Percentiles rank a stretch among this genome's conserved stretches.
Conservation (phyloP, 176 grass and related monocot species). For the Alloteropsis semialata region DNA sequence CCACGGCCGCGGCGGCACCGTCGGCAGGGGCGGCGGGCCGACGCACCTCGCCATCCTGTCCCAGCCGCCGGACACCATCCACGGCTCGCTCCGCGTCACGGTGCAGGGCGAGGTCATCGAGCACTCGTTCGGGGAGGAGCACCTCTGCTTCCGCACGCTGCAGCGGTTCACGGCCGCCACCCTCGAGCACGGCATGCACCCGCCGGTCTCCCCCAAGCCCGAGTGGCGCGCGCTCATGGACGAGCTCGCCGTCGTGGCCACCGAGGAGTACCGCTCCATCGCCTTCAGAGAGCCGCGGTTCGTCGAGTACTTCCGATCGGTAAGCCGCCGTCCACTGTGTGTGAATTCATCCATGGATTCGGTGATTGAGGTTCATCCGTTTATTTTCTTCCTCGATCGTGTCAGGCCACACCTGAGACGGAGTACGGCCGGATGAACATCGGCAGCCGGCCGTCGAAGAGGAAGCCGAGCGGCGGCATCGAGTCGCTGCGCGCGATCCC, state of each 20-base stretch:
- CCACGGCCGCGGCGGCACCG: constrained; percentile 79
- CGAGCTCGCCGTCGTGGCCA: constrained; percentile 73
- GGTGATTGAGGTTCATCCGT: too few relatives aligned
- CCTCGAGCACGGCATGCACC: constrained; percentile 87
- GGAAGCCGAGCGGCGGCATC: constrained; percentile 73
- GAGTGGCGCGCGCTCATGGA: constrained; percentile 83
- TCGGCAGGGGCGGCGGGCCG: constrained; percentile 74
- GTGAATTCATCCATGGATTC: too few relatives aligned
- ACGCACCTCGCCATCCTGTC: constrained; percentile 89
- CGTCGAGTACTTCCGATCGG: constrained; percentile 86
- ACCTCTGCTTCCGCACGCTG: constrained; percentile 76
- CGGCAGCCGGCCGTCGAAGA: constrained; percentile 76
- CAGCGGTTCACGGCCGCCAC: constrained; percentile 85
- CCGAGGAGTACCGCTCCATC: constrained; percentile 64
- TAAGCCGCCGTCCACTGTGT: neutral
- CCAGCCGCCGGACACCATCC: constrained; percentile 78
- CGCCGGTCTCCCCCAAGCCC: constrained; percentile 65
- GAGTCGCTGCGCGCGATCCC: constrained; percentile 84
- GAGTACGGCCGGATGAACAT: constrained; percentile 92
- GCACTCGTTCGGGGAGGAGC: constrained; percentile 76
- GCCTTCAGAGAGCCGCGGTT: constrained; percentile 66
- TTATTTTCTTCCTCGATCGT: neutral
- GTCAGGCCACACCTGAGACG: constrained; percentile 69
- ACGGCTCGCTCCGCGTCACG: constrained; percentile 83
- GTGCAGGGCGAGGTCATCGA: constrained; percentile 93